Evolutionary conservation across 2,329 filamentous ascomycete species (phyloP).

Genomic region (Diaporthe velutina): DNA sequence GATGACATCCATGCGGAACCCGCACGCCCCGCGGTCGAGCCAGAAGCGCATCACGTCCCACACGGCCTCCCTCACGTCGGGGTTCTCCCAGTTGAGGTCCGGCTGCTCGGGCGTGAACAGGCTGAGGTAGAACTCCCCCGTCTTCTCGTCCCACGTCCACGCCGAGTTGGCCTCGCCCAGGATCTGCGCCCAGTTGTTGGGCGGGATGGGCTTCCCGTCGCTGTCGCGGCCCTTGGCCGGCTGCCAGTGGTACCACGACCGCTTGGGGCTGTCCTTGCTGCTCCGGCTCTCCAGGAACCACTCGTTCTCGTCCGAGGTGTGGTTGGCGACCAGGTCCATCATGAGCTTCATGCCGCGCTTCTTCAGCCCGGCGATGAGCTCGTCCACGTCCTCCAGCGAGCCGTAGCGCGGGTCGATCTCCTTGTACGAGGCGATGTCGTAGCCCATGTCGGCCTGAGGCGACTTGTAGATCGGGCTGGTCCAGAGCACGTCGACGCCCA

Average conservation of each 20-base stretch:
- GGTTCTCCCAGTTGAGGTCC: constrained; percentile 84
- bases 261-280: constrained; percentile 65
- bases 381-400: constrained; percentile 75
- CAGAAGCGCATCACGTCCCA: constrained; percentile 80
- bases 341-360: constrained; percentile 76
- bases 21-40: constrained; percentile 76
- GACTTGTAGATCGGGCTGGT: constrained; percentile 61
- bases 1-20: constrained; percentile 67
- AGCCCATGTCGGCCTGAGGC: constrained; percentile 77
- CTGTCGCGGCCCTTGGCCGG: constrained; percentile 65
- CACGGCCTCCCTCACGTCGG: constrained; percentile 72
- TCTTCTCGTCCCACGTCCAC: constrained; percentile 64
- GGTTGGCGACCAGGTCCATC: constrained; percentile 81
- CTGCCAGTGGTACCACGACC: constrained; percentile 77
- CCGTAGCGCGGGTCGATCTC: constrained; percentile 76
- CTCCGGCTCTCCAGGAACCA: constrained; percentile 71
- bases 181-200: constrained; percentile 68
- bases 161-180: constrained; percentile 51
- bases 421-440: constrained; percentile 79
- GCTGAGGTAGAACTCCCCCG: constrained; percentile 71
- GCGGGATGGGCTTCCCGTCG: constrained; percentile 69
- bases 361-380: constrained; percentile 71
- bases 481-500: constrained; percentile 73
- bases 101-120: constrained; percentile 80
- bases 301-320: constrained; percentile 70